Evolutionary conservation across 225 moss, liverwort and hornwort species (phyloP), one percentile per base, ranked within the genome.

Genomic region (Physcomitrium patens): DNA sequence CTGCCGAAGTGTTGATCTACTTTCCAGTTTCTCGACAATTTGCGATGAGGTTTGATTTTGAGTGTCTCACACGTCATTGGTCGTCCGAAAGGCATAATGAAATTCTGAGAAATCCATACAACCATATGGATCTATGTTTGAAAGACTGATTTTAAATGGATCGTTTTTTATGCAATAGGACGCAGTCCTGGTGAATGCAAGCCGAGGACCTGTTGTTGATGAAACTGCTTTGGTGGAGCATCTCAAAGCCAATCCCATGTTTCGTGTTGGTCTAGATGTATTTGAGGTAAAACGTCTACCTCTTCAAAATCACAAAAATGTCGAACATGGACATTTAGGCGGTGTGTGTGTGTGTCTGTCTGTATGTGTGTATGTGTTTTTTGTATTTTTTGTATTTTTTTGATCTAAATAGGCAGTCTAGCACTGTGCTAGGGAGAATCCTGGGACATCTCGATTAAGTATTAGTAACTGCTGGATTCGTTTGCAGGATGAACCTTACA

Each of bases 191-290:
- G 88, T 96, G 63, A 96, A 96, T 75, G 94, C 96, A 61, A 96
- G 96, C 77, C 92, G 99, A 80, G 99, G 99, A 54, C 99, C 99
- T 69, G 91, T 99, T 41, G 67, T 99, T 65, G 95, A 99, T 61
- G 99, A 99, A 84, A 89, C 64, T 53, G 99, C 91, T 2, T 76
- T 99, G 76, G 99, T 99, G 80, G 93, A 93, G 66, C 99, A 99
- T 83, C 90, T 99, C 42, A 93, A 93, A 86, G 94, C 81, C 15
- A 95, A 99, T 74, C 99, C 99, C 72, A 82, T 93, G 95, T 99
- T 99, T 69, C 93, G 99, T 74, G 99, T 89, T 15, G 99, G 91
- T 27, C 89, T 99, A 7, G 99, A 99, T 78, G 99, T 99, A 11
- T 99, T 99, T 59, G 99, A 99, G 90, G 95, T 95, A 84, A 47